Percentiles rank a stretch among this genome's conserved stretches.
These are phyloP conservation scores for Populus hybrid DNA, from an alignment of 441 rosid species.

Conservation along the genomic window DNA sequence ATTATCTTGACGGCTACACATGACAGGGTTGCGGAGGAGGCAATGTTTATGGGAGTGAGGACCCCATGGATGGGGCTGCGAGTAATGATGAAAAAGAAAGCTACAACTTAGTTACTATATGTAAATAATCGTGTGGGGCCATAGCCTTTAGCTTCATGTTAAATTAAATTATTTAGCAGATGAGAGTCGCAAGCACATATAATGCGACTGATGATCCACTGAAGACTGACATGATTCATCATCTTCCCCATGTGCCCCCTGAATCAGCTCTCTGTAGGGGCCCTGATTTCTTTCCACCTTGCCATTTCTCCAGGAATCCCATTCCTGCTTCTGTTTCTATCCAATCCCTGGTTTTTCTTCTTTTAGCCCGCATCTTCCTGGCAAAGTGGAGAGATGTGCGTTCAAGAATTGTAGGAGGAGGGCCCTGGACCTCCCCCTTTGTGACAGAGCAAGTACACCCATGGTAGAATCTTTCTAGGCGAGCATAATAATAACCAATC, in stretches of 20 bases:
- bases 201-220: constrained; percentile 19
- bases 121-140: not conserved
- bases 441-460: constrained; percentile 26
- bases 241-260: constrained; percentile 1
- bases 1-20: not conserved
- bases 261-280: not conserved
- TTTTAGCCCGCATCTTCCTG: not conserved
- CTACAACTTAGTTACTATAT: no score
- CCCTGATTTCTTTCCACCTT: not conserved
- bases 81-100: no score
- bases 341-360: not conserved
- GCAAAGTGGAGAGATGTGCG: not conserved
- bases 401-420: no score
- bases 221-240: constrained; percentile 23
- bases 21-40: not conserved
- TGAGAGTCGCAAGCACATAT: constrained; percentile 9
- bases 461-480: constrained; percentile 9
- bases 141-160: not conserved
- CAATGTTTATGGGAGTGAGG: not conserved
- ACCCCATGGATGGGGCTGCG: not conserved
- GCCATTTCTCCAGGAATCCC: not conserved
- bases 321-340: not conserved
- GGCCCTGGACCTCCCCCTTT: not conserved
- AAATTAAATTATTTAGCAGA: constrained; percentile 7
- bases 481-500: constrained; percentile 21